phyloP scores from a whole-genome alignment of 2,329 filamentous ascomycete genomes.

The Cercospora sp. region DNA sequence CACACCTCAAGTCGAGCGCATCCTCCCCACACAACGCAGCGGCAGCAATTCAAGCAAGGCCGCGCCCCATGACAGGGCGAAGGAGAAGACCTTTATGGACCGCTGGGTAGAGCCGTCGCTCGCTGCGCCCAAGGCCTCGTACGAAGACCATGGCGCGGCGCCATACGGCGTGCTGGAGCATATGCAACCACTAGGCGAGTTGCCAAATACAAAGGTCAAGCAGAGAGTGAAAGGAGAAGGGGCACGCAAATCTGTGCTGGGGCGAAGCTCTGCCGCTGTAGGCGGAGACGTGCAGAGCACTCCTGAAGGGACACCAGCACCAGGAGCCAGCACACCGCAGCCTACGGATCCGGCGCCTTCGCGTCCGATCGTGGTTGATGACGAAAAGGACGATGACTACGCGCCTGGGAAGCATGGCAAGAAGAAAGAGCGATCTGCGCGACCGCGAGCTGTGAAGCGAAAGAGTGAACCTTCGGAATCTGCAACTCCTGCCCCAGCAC shows the following conservation, averaged over 20 bases:
- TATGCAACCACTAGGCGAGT: slow-evolving; percentile 77
- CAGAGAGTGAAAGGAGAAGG: slow-evolving; percentile 52
- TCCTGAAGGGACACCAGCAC: slow-evolving; percentile 43
- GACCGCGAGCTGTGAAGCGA: slow-evolving; percentile 29
- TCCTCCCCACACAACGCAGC: slow-evolving; percentile 4
- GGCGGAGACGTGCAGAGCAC: slow-evolving; percentile 48
- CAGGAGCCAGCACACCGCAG: slow-evolving; percentile 36
- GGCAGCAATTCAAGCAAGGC: slow-evolving; percentile 43
- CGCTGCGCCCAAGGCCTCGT: slow-evolving; percentile 62
- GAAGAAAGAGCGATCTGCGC: slow-evolving; percentile 34
- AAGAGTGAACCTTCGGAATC: slow-evolving; percentile 29
- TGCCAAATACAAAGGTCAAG: slow-evolving; percentile 65
- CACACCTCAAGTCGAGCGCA: slow-evolving; percentile 14
- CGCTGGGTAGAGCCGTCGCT: slow-evolving; percentile 57
- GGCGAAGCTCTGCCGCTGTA: slow-evolving; percentile 44
- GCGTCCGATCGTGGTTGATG: slow-evolving; percentile 41
- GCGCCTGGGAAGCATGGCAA: slow-evolving; percentile 40
- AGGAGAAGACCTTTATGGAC: slow-evolving; percentile 40
- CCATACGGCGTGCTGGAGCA: slow-evolving; percentile 73
- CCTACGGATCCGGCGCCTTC: slow-evolving; percentile 40
- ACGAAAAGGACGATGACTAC: slow-evolving; percentile 52
- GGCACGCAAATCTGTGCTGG: slow-evolving; percentile 44
- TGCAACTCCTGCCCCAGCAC: slow-evolving; percentile 20
- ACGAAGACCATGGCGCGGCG: slow-evolving; percentile 72
- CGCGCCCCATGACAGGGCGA: slow-evolving; percentile 32